These are phyloP conservation scores for Deuterostichococcus epilithicus DNA, from an alignment of 139 green algal genomes.

Conservation along the genomic window DNA sequence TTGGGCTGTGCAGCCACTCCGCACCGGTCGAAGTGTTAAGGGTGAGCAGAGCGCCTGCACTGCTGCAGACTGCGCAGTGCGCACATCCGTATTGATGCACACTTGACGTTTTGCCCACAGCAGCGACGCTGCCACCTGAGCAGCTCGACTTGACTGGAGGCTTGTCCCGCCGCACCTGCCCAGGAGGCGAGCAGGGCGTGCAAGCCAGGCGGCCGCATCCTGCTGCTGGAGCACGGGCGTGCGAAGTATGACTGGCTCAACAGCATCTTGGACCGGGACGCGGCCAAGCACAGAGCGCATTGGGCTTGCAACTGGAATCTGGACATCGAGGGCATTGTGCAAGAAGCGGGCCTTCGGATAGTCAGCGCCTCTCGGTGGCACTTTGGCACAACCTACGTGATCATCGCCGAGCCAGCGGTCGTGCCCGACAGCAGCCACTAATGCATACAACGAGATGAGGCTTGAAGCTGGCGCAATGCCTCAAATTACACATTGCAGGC, in stretches of 20 bases:
- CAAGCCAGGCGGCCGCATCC: conserved; percentile 49
- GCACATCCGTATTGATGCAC: neutral
- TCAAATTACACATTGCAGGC: too few species aligned
- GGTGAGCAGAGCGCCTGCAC: neutral
- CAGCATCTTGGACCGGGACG: conserved; percentile 37
- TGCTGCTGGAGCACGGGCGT: conserved; percentile 68
- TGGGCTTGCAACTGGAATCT: conserved; percentile 83
- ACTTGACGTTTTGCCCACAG: too few species aligned
- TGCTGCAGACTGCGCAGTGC: too few species aligned
- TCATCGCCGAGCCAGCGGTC: conserved; percentile 33
- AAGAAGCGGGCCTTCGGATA: conserved; percentile 52
- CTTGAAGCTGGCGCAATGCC: neutral
- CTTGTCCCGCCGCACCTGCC: too few species aligned
- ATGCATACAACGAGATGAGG: neutral
- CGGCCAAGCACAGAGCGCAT: conserved; percentile 42
- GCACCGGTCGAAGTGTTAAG: conserved; percentile 50
- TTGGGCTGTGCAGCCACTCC: conserved; percentile 62
- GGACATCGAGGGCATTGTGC: conserved; percentile 62
- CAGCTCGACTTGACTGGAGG: too few species aligned
- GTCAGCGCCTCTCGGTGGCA: conserved; percentile 52
- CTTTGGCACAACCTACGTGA: conserved; percentile 70
- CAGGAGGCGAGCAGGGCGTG: conserved; percentile 42
- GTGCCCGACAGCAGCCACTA: too few species aligned
- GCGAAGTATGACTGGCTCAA: conserved; percentile 43
- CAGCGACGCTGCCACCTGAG: too few species aligned